Percentiles rank a stretch among this genome's conserved stretches.
phyloP scores from a whole-genome alignment of 257 asterid species.

The Cruciata laevipes region DNA sequence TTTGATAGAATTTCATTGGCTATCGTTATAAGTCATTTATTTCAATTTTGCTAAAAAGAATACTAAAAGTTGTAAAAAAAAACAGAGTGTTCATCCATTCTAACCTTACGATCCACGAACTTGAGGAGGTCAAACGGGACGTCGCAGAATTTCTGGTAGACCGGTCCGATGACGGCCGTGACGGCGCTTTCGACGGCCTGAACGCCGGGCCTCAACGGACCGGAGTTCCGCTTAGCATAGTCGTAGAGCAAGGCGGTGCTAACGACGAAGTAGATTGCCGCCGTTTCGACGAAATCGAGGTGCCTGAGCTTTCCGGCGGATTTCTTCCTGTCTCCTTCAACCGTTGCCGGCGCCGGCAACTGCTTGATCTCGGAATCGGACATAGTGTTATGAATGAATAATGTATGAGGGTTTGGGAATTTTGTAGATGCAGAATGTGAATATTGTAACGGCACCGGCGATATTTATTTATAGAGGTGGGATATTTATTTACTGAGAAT shows the following conservation, averaged over 20 bases:
- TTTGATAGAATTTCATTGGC: too few species aligned
- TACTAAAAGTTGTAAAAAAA: too few species aligned
- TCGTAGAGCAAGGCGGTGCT: constrained; percentile 53
- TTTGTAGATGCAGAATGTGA: not conserved
- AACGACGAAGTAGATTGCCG: constrained; percentile 39
- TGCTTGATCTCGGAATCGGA: constrained; percentile 43
- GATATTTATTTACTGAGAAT: constrained; percentile 1
- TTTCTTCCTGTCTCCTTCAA: constrained; percentile 28
- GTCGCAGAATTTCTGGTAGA: constrained; percentile 45
- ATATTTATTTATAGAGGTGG: constrained; percentile 1
- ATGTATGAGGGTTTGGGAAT: not conserved
- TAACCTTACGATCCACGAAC: constrained; percentile 67
- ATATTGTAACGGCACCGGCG: constrained; percentile 8
- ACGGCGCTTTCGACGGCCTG: constrained; percentile 64
- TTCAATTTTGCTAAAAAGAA: too few species aligned
- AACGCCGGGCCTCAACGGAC: constrained; percentile 68
- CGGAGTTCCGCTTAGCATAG: constrained; percentile 66
- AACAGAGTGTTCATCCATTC: too few species aligned
- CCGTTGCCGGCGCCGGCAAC: constrained; percentile 18
- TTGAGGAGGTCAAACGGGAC: constrained; percentile 57
- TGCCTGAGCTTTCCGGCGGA: constrained; percentile 31
- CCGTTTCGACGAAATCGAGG: constrained; percentile 59
- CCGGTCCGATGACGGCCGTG: constrained; percentile 56
- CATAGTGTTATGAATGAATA: constrained; percentile 13
- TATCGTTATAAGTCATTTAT: too few species aligned